Evolutionary conservation across 1,284 basidiomycete species (phyloP).

Genomic region (Tilletia caries): DNA sequence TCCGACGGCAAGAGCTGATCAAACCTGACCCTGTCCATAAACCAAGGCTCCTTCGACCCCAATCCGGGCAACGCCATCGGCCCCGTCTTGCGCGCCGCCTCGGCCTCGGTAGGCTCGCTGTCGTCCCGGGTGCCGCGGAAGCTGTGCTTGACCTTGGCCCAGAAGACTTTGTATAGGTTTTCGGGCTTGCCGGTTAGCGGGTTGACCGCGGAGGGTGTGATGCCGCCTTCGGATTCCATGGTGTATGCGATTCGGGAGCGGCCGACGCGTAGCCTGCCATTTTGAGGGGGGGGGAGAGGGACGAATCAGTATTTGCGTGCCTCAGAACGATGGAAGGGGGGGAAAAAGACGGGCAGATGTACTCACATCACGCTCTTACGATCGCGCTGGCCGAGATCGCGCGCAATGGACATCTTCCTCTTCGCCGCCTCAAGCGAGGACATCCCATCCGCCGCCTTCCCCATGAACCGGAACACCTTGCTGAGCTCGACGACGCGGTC

Average conservation of each 20-base stretch:
- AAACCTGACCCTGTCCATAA: constrained; percentile 33
- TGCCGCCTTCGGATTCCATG: constrained; percentile 29
- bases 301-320: too few relatives aligned
- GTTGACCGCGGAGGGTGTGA: constrained; percentile 16
- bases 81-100: constrained; percentile 17
- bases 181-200: constrained; percentile 22
- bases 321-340: too few relatives aligned
- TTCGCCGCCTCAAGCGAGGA: not conserved
- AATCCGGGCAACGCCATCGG: constrained; percentile 6
- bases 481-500: not conserved
- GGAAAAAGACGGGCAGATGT: constrained; percentile 10
- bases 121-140: constrained; percentile 31
- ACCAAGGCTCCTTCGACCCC: constrained; percentile 33
- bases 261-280: constrained; percentile 25
- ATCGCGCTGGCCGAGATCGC: constrained; percentile 24
- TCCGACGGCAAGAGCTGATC: constrained; percentile 30
- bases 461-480: not conserved
- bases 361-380: constrained; percentile 19
- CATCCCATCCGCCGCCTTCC: constrained; percentile 5
- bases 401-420: not conserved
- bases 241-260: constrained; percentile 28
- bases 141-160: constrained; percentile 31
- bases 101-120: constrained; percentile 19
- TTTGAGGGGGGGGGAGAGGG: too few relatives aligned
- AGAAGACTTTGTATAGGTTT: constrained; percentile 29